These are phyloP conservation scores for Hordeum pubiflorum DNA, from an alignment of 202 grass and related monocot species.

Conservation along the genomic window DNA sequence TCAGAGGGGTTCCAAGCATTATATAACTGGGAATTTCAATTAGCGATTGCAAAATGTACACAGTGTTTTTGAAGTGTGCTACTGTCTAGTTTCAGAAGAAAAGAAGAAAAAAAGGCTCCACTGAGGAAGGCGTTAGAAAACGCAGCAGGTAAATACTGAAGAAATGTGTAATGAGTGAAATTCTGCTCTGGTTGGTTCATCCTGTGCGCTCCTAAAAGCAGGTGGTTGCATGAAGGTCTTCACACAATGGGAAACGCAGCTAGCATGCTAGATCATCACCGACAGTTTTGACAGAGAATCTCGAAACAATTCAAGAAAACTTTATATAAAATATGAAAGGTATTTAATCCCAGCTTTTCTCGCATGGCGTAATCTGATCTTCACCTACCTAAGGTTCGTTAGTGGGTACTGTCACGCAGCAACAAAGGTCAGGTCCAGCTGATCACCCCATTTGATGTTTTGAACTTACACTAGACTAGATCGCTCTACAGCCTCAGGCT, in stretches of 20 bases:
- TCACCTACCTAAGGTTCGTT: background rate
- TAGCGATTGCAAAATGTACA: background rate
- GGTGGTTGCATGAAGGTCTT: background rate
- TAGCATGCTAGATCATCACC: background rate
- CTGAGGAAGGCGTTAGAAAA: background rate
- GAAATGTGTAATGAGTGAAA: background rate
- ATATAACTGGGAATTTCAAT: conserved; percentile 4
- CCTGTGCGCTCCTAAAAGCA: background rate
- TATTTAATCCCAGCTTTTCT: conserved; percentile 14
- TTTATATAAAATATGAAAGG: background rate
- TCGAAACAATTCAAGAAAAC: background rate
- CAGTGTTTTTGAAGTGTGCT: background rate
- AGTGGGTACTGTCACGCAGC: conserved; percentile 29
- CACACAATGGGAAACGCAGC: background rate
- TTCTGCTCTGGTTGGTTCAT: background rate
- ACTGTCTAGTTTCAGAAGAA: background rate
- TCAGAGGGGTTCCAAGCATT: conserved; percentile 35
- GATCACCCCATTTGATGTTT: conserved; percentile 1
- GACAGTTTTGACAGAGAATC: background rate
- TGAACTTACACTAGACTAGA: conserved; percentile 3
- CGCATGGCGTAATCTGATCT: conserved; percentile 15
- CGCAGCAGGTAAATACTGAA: background rate
- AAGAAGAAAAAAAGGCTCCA: background rate
- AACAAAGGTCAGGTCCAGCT: background rate
- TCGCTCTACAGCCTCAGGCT: background rate